Base-by-base conservation (phyloP, 2,329 filamentous ascomycete genomes). In the Cyanodermella asteris region DNA sequence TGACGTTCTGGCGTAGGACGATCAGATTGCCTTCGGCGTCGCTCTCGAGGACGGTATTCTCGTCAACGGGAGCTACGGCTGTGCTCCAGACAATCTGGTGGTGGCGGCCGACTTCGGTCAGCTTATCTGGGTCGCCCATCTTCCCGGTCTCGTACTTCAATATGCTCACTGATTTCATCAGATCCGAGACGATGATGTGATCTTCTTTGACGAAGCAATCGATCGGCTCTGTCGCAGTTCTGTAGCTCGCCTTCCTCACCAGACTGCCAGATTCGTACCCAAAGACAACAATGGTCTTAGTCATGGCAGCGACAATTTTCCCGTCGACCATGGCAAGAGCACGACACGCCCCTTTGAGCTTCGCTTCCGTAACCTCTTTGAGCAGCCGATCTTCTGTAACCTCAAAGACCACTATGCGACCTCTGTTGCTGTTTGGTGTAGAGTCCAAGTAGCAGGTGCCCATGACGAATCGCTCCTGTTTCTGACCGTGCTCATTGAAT, bases 101-200 rank as follows among this genome's bases (percentile, higher is more conserved):
- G 42, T 93, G 78, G 12, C 82, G 64, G 4, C 74, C 75, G 3
- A 75, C 56, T 52, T 91, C 80, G 1, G 58, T 56, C 6, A 94
- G 56, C 26, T 56, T 63, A 27, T 72, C 64, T 7, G 59, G 50
- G n/a, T 62, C 47, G 1, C 61, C 65, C 3, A 63, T 50, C 13
- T 56, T 45, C 3, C 66, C 61, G 3, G 60, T 59, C 0, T 59
- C 54, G 41, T 73, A 87, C 41, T 87, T 60, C 6, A 93, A 56
- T 5, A 94, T 53, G 2, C 74, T 71, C 13, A 91, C 57, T 2
- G 78, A 91, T 50, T 94, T 93, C 76, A 91, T 93, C 22, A 97
- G 53, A 41, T 97, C 87, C 1, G 73, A 76, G 7, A 94, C 70
- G 1, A 76, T 78, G 33, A 97, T 82, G 13, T 65, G 58, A 36